Percentiles rank a stretch among this genome's conserved stretches.
phyloP scores from a whole-genome alignment of 2,329 filamentous ascomycete species.

The Diaporthe batatas region DNA sequence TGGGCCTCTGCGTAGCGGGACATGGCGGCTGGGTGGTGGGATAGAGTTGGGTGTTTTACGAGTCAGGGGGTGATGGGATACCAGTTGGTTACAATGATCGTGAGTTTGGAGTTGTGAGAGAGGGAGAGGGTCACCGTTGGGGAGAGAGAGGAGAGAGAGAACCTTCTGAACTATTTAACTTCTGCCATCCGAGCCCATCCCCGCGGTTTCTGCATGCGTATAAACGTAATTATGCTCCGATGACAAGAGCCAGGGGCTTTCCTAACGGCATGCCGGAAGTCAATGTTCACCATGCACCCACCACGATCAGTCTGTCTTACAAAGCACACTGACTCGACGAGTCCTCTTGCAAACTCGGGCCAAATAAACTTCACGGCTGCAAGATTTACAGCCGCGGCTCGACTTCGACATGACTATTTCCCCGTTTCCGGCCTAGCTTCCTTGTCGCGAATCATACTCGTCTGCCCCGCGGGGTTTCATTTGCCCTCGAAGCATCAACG shows the following conservation, averaged over 20 bases:
- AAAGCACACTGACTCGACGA: neutral
- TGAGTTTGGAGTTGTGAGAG: no score
- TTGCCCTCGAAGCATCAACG: no score
- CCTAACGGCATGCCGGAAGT: neutral
- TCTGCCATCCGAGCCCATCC: neutral
- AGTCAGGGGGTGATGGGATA: no score
- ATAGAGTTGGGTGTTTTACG: neutral
- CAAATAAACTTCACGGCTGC: neutral
- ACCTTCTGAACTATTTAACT: neutral
- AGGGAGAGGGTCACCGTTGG: no score
- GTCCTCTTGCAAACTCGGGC: neutral
- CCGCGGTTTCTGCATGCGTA: no score
- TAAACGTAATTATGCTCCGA: neutral
- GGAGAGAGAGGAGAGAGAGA: neutral
- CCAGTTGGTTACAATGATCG: no score
- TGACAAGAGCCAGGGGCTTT: neutral
- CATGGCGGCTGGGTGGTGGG: neutral
- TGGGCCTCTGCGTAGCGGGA: constrained; percentile 23
- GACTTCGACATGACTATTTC: neutral
- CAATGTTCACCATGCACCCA: neutral
- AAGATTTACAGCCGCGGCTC: neutral
- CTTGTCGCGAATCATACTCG: neutral
- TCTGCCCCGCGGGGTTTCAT: neutral
- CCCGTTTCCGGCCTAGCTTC: neutral
- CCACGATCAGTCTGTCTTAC: neutral